Evolutionary conservation across 805 yeast genomes (phyloP).

Genomic region (Wickerhamiella occidentalis): DNA sequence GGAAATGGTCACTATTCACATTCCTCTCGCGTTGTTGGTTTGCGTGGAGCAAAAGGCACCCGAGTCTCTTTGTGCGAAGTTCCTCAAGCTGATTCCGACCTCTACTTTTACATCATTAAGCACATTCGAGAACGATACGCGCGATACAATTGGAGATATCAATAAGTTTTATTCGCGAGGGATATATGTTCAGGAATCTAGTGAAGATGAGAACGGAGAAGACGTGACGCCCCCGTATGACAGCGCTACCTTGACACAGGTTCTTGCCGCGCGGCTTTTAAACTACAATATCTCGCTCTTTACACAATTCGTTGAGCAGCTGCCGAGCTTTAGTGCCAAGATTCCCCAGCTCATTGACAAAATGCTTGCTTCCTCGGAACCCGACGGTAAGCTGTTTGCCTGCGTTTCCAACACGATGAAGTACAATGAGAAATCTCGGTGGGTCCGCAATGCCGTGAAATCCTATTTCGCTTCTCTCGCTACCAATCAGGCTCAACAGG

Average conservation of each 20-base stretch:
- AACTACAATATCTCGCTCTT: background rate
- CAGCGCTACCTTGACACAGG: conserved; percentile 20
- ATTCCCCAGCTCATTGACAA: background rate
- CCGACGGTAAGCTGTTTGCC: conserved; percentile 10
- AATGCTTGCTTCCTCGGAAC: background rate
- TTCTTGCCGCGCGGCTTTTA: conserved; percentile 19
- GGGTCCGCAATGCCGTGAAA: conserved; percentile 15
- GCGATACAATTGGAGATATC: background rate
- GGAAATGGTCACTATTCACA: conserved; percentile 65
- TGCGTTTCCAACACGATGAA: conserved; percentile 9
- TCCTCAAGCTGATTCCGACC: conserved; percentile 48
- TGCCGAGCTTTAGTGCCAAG: conserved; percentile 2
- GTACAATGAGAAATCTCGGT: conserved; percentile 1
- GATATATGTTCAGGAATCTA: background rate
- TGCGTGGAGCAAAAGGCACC: conserved; percentile 12
- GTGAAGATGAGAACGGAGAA: conserved; percentile 1
- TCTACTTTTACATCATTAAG: conserved; percentile 28
- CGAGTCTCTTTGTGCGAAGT: conserved; percentile 28
- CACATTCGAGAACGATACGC: conserved; percentile 9
- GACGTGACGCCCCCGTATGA: conserved; percentile 13
- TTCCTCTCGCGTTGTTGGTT: conserved; percentile 53
- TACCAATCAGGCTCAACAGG: conserved; percentile 46
- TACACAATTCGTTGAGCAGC: background rate
- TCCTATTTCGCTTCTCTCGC: conserved; percentile 22
- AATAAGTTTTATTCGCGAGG: background rate